A percentile compares a stretch with the other conserved stretches of the same genome.
phyloP scores from a whole-genome alignment of 768 basidiomycete species.

The Lanmaoa pseudosensibilis region DNA sequence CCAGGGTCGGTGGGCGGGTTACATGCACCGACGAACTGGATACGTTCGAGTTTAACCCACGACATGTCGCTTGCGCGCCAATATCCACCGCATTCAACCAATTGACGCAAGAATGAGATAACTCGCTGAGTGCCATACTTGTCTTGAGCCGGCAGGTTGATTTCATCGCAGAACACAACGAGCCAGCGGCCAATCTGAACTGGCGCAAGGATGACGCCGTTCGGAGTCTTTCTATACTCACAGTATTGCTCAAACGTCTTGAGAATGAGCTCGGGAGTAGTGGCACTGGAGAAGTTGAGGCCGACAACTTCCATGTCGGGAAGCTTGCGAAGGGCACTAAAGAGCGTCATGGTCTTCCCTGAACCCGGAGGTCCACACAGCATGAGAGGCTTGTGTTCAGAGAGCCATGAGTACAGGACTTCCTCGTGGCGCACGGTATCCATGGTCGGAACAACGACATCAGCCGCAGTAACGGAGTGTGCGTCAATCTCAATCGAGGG shows the following conservation, averaged over 20 bases:
- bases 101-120: constrained; percentile 96
- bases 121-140: constrained; percentile 99
- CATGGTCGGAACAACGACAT: constrained; percentile 97
- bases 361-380: constrained; percentile 99
- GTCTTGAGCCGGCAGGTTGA: constrained; percentile 95
- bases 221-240: constrained; percentile 97
- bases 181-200: constrained; percentile 96
- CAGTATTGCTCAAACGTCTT: constrained; percentile 99
- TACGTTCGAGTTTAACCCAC: constrained; percentile 97
- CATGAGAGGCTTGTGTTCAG: constrained; percentile 97
- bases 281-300: constrained; percentile 98
- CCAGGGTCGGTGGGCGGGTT: constrained; percentile 99
- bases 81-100: constrained; percentile 92
- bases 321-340: constrained; percentile 94
- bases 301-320: constrained; percentile 99
- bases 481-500: constrained; percentile 97
- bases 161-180: constrained; percentile 99
- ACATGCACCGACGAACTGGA: constrained; percentile 99
- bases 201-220: constrained; percentile 94
- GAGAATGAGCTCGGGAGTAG: constrained; percentile 94
- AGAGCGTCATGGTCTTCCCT: constrained; percentile 99
- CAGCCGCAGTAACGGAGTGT: constrained; percentile 92
- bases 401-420: constrained; percentile 97
- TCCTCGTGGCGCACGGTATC: constrained; percentile 99
- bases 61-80: constrained; percentile 94